Evolutionary conservation across 2,329 filamentous ascomycete species (phyloP), one percentile per base, ranked within the genome.

Genomic region (Bretziella fagacearum): DNA sequence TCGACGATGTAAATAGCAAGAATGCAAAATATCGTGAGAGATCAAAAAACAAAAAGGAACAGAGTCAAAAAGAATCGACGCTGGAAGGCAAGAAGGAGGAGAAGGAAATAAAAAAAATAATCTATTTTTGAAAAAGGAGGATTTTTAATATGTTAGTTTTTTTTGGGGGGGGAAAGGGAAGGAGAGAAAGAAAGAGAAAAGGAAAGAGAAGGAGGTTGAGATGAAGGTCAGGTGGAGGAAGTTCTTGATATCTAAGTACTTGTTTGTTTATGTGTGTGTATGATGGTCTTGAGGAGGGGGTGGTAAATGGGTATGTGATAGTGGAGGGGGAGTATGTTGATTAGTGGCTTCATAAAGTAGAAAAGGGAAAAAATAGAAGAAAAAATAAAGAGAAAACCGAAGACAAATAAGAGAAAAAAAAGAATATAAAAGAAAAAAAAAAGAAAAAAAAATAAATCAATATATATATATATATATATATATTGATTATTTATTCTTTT

Each of bases 141-240:
- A 36, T 36, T 36, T 39, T 39, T n/a, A 22, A 22, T 39, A 22
- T 10, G n/a, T 39, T 7, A 39, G 6, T 17, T 39, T 39, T 39
- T 39, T 39, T 30, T 30, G 27, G 18, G 35, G 18, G 42, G 43
- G 22, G 17, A 39, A 44, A 44, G 25, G 37, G 26, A 46, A 40
- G 29, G 25, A 20, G 30, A 48, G 41, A 37, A 43, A 22, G 22
- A 23, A 48, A 44, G 25, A 45, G 41, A 42, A 26, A 35, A 37
- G 26, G 43, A 39, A 35, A 41, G 29, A 46, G 42, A 39, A 43
- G 35, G 17, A 18, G 35, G 35, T 10, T 20, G 7, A 20, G 26
- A 27, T 22, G 37, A n/a, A 41, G 42, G 35, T 42, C 29, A 25
- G 45, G 39, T 36, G 15, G 39, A 33, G 27, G 45, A 26, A 15